These are phyloP conservation scores for Aspergillus pseudoterreus DNA, from an alignment of 2,329 filamentous ascomycete species.

Conservation along the genomic window DNA sequence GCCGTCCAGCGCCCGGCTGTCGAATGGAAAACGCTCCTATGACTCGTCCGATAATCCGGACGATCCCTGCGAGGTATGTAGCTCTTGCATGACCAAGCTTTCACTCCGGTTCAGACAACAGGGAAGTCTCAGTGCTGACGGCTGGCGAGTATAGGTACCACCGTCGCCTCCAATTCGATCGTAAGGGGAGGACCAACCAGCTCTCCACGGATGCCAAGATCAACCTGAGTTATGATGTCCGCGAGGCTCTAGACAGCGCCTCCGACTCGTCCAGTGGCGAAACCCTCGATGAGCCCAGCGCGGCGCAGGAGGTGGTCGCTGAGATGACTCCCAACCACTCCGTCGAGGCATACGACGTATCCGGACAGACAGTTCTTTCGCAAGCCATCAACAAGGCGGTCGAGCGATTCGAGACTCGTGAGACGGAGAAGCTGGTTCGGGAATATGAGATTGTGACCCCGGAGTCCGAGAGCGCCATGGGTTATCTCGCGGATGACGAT, in stretches of 20 bases:
- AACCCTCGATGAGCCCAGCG: slow-evolving; percentile 34
- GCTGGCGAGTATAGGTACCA: slow-evolving; percentile 3
- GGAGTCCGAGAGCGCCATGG: slow-evolving; percentile 29
- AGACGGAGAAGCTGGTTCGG: slow-evolving; percentile 59
- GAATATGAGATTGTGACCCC: slow-evolving; percentile 56
- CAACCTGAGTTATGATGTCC: slow-evolving; percentile 29
- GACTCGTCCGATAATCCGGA: slow-evolving; percentile 16
- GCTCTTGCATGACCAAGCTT: not conserved
- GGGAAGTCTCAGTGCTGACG: not conserved
- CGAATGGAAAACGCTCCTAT: slow-evolving; percentile 5
- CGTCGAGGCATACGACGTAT: slow-evolving; percentile 53
- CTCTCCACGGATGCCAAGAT: slow-evolving; percentile 16
- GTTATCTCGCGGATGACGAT: slow-evolving; percentile 35
- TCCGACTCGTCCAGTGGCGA: slow-evolving; percentile 33
- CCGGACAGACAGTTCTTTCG: slow-evolving; percentile 56
- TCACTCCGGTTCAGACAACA: not conserved
- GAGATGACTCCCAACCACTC: slow-evolving; percentile 35
- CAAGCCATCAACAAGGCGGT: slow-evolving; percentile 56
- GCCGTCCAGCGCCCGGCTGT: slow-evolving; percentile 15
- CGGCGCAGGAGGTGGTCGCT: slow-evolving; percentile 41
- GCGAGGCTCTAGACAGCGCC: slow-evolving; percentile 28
- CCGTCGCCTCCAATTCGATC: slow-evolving; percentile 9
- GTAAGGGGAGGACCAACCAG: slow-evolving; percentile 14
- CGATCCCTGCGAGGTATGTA: slow-evolving; percentile 18
- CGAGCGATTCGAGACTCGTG: slow-evolving; percentile 56